phyloP scores from a whole-genome alignment of 108 stramenopile genomes.

The Stephanodiscus minutulus region DNA sequence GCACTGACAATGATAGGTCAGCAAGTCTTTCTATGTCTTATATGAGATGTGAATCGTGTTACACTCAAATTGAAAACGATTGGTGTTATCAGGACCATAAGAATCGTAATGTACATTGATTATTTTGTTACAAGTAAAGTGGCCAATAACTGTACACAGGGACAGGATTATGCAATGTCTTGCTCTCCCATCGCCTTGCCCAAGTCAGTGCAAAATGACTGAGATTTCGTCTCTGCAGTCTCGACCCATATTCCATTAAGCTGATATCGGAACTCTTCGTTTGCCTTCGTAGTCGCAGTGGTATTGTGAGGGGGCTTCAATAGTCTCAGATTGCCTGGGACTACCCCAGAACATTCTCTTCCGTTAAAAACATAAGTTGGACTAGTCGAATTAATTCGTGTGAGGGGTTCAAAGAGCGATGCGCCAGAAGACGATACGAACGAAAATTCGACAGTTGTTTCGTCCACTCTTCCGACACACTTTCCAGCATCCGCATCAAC shows the following conservation, averaged over 20 bases:
- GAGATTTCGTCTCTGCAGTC: conserved; percentile 31
- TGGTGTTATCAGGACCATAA: no score
- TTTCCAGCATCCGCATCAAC: neutral
- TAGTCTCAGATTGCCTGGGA: conserved; percentile 17
- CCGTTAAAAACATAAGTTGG: conserved; percentile 7
- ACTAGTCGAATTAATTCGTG: neutral
- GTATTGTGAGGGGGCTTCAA: neutral
- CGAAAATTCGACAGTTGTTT: neutral
- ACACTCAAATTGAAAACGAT: no score
- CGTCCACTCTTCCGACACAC: neutral
- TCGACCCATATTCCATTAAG: conserved; percentile 39
- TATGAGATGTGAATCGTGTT: no score
- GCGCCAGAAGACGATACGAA: no score
- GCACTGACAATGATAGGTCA: neutral
- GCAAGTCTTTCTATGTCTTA: no score
- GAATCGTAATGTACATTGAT: neutral
- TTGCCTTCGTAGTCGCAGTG: neutral
- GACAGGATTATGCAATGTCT: conserved; percentile 25
- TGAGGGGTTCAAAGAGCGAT: no score
- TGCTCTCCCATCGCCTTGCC: conserved; percentile 25
- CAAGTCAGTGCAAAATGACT: conserved; percentile 39
- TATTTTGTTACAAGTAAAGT: neutral
- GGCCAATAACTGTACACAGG: neutral
- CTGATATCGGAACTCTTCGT: conserved; percentile 22
- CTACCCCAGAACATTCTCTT: conserved; percentile 6